Evolutionary conservation across 768 basidiomycete species (phyloP).

Genomic region (Calocybe indica): DNA sequence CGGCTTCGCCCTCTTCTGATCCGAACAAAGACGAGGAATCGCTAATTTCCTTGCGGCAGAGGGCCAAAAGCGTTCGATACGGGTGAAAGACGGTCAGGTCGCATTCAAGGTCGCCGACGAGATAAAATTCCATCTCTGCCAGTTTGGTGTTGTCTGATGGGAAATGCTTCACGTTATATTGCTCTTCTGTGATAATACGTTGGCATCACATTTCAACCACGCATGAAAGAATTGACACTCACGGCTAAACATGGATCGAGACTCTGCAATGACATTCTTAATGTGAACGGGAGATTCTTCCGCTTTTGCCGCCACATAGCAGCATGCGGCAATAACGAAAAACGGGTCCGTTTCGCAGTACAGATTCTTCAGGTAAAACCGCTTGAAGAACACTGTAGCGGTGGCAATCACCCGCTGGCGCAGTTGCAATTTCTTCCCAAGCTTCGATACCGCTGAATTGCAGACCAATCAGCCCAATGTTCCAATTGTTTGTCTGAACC

Average conservation of each 20-base stretch:
- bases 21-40: slow-evolving; percentile 30
- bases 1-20: slow-evolving; percentile 49
- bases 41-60: slow-evolving; percentile 59
- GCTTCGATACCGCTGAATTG: slow-evolving; percentile 68
- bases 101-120: slow-evolving; percentile 94
- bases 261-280: slow-evolving; percentile 85
- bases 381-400: slow-evolving; percentile 89
- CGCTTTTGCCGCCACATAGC: slow-evolving; percentile 94
- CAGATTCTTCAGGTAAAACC: slow-evolving; percentile 95
- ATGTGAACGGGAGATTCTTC: slow-evolving; percentile 96
- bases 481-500: neutral
- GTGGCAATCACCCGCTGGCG: slow-evolving; percentile 92
- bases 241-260: slow-evolving; percentile 72
- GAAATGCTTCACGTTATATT: slow-evolving; percentile 74
- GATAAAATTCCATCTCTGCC: slow-evolving; percentile 99
- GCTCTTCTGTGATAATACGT: slow-evolving; percentile 36
- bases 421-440: slow-evolving; percentile 77
- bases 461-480: too few species aligned
- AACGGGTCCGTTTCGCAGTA: slow-evolving; percentile 97
- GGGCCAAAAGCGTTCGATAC: slow-evolving; percentile 78
- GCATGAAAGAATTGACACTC: slow-evolving; percentile 17
- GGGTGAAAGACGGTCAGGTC: slow-evolving; percentile 93
- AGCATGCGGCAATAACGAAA: slow-evolving; percentile 87
- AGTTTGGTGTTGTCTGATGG: slow-evolving; percentile 85
- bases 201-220: neutral